A percentile compares a stretch with the other conserved stretches of the same genome.
Conservation (phyloP, 2,329 filamentous ascomycete species). For the Cladophialophora exuberans region DNA sequence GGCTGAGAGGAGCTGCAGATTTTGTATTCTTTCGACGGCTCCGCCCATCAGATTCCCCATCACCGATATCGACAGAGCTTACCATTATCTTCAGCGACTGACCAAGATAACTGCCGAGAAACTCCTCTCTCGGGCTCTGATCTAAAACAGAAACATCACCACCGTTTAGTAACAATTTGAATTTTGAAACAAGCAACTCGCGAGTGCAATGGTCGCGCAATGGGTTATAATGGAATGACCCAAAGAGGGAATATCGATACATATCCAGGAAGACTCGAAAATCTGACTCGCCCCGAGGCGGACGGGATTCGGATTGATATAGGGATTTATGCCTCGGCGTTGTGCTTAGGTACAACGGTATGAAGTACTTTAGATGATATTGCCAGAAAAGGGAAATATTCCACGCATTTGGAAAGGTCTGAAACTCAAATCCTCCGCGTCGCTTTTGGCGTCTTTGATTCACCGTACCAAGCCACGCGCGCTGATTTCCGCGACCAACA, state of each 20-base stretch:
- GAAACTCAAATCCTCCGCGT: too few relatives aligned
- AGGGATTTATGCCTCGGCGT: too few relatives aligned
- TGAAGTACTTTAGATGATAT: too few relatives aligned
- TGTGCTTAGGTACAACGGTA: too few relatives aligned
- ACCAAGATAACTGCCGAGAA: neutral
- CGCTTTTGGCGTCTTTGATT: too few relatives aligned
- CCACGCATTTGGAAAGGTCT: neutral
- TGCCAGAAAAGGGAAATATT: slow-evolving; percentile 12
- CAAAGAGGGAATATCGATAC: neutral
- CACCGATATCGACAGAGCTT: neutral
- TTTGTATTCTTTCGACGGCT: too few relatives aligned
- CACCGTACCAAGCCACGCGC: neutral
- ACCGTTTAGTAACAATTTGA: neutral
- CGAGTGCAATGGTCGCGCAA: too few relatives aligned
- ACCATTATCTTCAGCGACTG: neutral
- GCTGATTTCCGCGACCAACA: slow-evolving; percentile 6
- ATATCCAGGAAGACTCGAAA: neutral
- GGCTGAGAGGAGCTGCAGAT: neutral
- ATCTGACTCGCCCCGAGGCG: neutral
- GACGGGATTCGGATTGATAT: too few relatives aligned
- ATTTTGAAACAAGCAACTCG: too few relatives aligned
- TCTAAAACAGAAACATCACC: neutral
- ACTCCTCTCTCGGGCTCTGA: too few relatives aligned
- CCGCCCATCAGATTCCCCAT: neutral
- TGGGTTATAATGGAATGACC: neutral